Base-by-base conservation (phyloP, 345 rosid species). In the Rhodomyrtus tomentosa region DNA sequence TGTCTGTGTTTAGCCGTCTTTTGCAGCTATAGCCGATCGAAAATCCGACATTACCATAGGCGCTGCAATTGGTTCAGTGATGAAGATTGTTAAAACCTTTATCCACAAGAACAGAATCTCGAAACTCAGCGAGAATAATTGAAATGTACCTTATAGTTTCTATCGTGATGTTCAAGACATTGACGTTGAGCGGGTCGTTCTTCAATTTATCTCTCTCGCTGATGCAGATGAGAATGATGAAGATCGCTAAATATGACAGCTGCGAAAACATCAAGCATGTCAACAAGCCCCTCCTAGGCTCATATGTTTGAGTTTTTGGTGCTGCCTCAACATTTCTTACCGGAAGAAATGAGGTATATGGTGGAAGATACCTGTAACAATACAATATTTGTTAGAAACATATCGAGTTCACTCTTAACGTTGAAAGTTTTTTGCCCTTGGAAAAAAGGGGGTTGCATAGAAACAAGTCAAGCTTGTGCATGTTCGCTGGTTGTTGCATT, bases 21-120 rank as follows among this genome's bases (percentile, higher is more conserved):
- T 90, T 82, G 82, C 98, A 93, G 74, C 95, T 89, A 16, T 93
- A 92, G 1, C 96, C 95, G 4, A 87, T 89, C 10, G 96, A 88
- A 82, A 92, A 89, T 4, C 98, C 96, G 5, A 91, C 96, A 83
- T 93, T 95, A 32, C 98, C 98, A 55, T 90, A 91, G 73, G 96
- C 94, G 45, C 96, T 92, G 83, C 82, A 84, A 18, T 62, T 53
- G 36, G 32, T 36, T 32, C 54, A 36, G 27, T 20, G 4, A n/a
- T 50, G 42, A 62, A 40, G 10, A 27, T 56, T 4, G 22, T 42
- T n/a, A 24, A 55, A 83, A 56, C 48, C 38, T 55, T 55, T 55
- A 80, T 49, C 36, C 54, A 80, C 29, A 14, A 25, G 56, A 20
- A 5, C 6, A 81, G 42, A 52, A 81, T 50, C 36, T 50, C 6